Evolutionary conservation across 2,329 filamentous ascomycete species (phyloP), one percentile per base, ranked within the genome.

Genomic region (Colletotrichum liaoningense): DNA sequence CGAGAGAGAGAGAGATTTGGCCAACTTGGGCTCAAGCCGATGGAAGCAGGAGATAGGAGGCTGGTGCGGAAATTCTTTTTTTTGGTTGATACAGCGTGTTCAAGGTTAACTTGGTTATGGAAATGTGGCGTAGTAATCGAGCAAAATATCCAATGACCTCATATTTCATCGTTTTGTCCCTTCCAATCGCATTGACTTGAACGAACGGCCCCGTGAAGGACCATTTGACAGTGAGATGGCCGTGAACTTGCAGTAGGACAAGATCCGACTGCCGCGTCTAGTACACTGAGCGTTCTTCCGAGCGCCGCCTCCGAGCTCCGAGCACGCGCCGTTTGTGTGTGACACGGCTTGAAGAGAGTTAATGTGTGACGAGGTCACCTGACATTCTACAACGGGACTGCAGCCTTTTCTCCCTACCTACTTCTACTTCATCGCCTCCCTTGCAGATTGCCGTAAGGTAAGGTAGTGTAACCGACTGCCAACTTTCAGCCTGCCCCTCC

Each of bases 111-210:
- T 42, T 42, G 38, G 38, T 14, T 42, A 19, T 19, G 49, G 67
- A 60, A 69, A 57, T 30, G 28, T 16, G 22, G 60, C 67, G 49
- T 70, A 66, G 62, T 73, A 71, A 73, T 71, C 62, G 67, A 71
- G 35, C 67, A 49, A 49, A 49, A 49, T 49, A 66, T 70, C 33
- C 52, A 71, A 72, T 70, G 60, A 73, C 46, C 60, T 73, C 60
- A 69, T 58, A 55, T 14, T 22, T 49, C 52, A 46, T n/a, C 6
- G 12, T 19, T 38, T 11, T 42, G 7, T 49, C 2, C 19, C 42
- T 22, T 14, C 28, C 4, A 26, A 35, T 16, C 9, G 22, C 55
- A 33, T 65, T 57, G 9, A 42, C n/a, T 35, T 24, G 30, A 22
- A 35, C 16, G 7, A 49, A 22, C 42, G 42, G 30, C 26, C 42